phyloP scores from a whole-genome alignment of 192 early-diverging fungal genomes.

The Podila epigama region DNA sequence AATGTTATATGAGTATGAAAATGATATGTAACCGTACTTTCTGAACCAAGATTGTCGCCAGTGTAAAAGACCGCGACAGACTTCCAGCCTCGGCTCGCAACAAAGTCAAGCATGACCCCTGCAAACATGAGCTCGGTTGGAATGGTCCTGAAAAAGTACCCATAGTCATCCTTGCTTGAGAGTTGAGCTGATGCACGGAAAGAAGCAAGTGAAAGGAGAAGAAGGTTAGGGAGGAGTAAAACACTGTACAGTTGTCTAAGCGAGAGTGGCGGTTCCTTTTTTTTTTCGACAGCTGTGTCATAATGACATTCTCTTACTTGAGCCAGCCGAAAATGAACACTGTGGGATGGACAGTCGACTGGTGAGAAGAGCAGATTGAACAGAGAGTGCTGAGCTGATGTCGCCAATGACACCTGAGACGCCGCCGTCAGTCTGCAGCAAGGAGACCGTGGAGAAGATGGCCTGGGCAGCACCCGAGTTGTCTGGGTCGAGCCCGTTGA shows the following conservation, averaged over 20 bases:
- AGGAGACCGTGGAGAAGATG: constrained; percentile 55
- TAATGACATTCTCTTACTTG: constrained; percentile 38
- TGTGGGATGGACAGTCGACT: constrained; percentile 57
- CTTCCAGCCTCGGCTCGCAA: constrained; percentile 54
- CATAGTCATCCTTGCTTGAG: constrained; percentile 57
- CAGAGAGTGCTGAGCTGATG: constrained; percentile 55
- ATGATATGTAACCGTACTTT: constrained; percentile 45
- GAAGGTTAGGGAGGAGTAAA: neutral
- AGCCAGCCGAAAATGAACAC: constrained; percentile 58
- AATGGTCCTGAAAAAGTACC: constrained; percentile 60
- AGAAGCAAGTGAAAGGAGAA: constrained; percentile 4
- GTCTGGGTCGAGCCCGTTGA: constrained; percentile 48
- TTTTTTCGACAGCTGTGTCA: no score
- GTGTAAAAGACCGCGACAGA: constrained; percentile 54
- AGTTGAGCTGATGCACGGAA: constrained; percentile 43
- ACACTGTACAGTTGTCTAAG: no score
- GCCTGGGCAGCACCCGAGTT: constrained; percentile 56
- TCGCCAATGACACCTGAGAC: constrained; percentile 64
- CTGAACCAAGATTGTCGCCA: constrained; percentile 54
- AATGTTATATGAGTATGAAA: neutral
- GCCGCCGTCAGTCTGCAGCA: constrained; percentile 51
- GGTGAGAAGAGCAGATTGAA: constrained; percentile 55
- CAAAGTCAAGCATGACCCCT: constrained; percentile 56
- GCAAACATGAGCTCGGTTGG: constrained; percentile 58
- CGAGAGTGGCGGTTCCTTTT: no score